phyloP scores from a whole-genome alignment of 1,139 yeast species.

The Sugiyamaella novakii region DNA sequence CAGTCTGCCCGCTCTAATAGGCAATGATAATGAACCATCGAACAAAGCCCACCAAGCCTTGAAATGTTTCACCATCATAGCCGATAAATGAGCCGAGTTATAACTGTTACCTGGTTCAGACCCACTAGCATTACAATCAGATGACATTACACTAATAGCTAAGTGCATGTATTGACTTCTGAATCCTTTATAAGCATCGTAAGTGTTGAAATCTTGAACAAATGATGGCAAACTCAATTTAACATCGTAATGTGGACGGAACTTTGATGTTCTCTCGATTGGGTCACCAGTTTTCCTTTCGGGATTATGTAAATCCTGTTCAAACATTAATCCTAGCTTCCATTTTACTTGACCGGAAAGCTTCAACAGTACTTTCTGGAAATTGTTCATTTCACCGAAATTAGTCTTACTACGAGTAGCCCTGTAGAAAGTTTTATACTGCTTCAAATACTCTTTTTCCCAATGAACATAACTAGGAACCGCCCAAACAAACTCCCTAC shows the following conservation, averaged over 20 bases:
- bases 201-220: constrained; percentile 49
- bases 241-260: constrained; percentile 72
- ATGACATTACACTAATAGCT: constrained; percentile 68
- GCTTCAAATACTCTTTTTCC: constrained; percentile 40
- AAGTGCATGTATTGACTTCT: constrained; percentile 78
- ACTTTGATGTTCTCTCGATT: constrained; percentile 52
- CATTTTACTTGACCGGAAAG: constrained; percentile 54
- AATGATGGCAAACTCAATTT: constrained; percentile 63
- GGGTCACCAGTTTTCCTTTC: constrained; percentile 12
- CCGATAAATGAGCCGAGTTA: constrained; percentile 78
- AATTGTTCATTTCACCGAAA: constrained; percentile 33
- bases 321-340: constrained; percentile 54
- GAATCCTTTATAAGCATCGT: constrained; percentile 80
- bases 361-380: constrained; percentile 55
- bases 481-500: constrained; percentile 69
- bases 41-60: constrained; percentile 83
- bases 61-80: constrained; percentile 67
- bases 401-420: constrained; percentile 31
- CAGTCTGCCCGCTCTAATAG: constrained; percentile 70
- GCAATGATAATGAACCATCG: constrained; percentile 69
- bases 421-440: constrained; percentile 28
- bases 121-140: constrained; percentile 21
- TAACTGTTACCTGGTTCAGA: constrained; percentile 42
- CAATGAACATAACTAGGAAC: constrained; percentile 52
- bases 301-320: constrained; percentile 39